Percentiles rank a stretch among this genome's conserved stretches.
phyloP scores from a whole-genome alignment of 2,329 filamentous ascomycete genomes.

The Fusarium tanahbumbuense region DNA sequence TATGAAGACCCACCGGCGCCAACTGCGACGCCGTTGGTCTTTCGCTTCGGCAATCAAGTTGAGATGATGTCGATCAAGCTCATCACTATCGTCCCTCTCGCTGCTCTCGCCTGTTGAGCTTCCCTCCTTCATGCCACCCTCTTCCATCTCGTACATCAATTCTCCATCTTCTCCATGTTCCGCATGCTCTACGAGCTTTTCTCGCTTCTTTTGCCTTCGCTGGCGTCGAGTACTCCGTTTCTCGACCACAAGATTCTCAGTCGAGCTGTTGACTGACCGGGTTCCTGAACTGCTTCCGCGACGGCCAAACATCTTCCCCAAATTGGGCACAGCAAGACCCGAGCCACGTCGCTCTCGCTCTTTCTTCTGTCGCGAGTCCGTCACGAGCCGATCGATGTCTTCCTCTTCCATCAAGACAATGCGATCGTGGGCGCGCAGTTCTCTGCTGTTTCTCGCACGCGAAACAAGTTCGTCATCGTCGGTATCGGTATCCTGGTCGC shows the following conservation, averaged over 20 bases:
- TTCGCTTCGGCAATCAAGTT: slow-evolving; percentile 61
- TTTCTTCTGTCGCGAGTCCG: slow-evolving; percentile 61
- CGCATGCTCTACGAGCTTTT: slow-evolving; percentile 64
- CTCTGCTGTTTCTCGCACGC: slow-evolving; percentile 74
- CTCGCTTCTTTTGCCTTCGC: slow-evolving; percentile 65
- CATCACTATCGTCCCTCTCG: slow-evolving; percentile 69
- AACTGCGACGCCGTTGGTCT: slow-evolving; percentile 62
- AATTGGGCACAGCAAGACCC: slow-evolving; percentile 62
- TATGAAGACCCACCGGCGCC: slow-evolving; percentile 65
- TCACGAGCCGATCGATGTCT: slow-evolving; percentile 71
- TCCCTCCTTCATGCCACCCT: slow-evolving; percentile 76
- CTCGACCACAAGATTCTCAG: slow-evolving; percentile 62
- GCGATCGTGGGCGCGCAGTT: slow-evolving; percentile 76
- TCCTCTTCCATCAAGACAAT: slow-evolving; percentile 81
- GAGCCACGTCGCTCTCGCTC: slow-evolving; percentile 64
- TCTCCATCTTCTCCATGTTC: slow-evolving; percentile 75
- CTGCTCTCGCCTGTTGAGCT: slow-evolving; percentile 72
- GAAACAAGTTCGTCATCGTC: slow-evolving; percentile 78
- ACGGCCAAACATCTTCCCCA: slow-evolving; percentile 59
- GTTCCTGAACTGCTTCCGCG: slow-evolving; percentile 52
- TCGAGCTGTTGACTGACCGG: slow-evolving; percentile 56
- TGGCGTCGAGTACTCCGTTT: slow-evolving; percentile 62
- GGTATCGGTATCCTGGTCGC: slow-evolving; percentile 80
- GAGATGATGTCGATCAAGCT: slow-evolving; percentile 66
- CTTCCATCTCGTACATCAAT: slow-evolving; percentile 92